A percentile compares a stretch with the other conserved stretches of the same genome.
These are phyloP conservation scores for Ganoderma meredithae DNA, from an alignment of 1,284 basidiomycete genomes.

Conservation along the genomic window DNA sequence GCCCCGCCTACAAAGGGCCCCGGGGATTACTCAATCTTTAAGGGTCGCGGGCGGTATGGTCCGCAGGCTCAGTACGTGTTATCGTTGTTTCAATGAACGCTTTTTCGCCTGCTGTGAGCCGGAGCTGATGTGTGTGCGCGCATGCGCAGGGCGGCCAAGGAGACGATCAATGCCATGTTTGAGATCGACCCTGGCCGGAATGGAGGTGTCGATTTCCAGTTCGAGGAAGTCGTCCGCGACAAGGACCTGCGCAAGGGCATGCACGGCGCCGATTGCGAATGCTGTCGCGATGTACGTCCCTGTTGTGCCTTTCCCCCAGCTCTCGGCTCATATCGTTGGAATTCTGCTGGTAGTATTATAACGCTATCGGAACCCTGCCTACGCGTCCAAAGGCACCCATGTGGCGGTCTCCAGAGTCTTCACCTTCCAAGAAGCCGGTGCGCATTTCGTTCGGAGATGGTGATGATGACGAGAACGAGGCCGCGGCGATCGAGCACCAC, in stretches of 20 bases:
- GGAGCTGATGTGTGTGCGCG: neutral
- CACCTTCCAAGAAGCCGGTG: constrained; percentile 43
- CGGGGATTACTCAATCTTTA: constrained; percentile 34
- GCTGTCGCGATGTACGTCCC: constrained; percentile 76
- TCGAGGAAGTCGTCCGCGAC: constrained; percentile 78
- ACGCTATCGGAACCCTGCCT: constrained; percentile 76
- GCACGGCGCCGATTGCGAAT: constrained; percentile 85
- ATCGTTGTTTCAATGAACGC: neutral
- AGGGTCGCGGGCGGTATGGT: constrained; percentile 37
- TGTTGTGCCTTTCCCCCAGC: neutral
- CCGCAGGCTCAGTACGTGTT: constrained; percentile 27
- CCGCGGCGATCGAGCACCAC: constrained; percentile 56
- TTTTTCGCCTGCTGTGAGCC: neutral
- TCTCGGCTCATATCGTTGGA: neutral
- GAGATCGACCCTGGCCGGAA: constrained; percentile 75
- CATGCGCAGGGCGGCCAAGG: constrained; percentile 20
- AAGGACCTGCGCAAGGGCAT: constrained; percentile 72
- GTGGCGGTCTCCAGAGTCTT: constrained; percentile 68
- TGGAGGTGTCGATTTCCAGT: constrained; percentile 71
- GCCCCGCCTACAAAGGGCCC: constrained; percentile 15
- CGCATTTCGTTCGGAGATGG: constrained; percentile 23
- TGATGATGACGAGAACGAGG: constrained; percentile 18
- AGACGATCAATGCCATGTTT: constrained; percentile 65
- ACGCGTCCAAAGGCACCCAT: constrained; percentile 66
- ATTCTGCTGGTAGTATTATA: constrained; percentile 71